Evolutionary conservation across 371 early-diverging fungal species (phyloP).

Genomic region (Nematocida sp.): DNA sequence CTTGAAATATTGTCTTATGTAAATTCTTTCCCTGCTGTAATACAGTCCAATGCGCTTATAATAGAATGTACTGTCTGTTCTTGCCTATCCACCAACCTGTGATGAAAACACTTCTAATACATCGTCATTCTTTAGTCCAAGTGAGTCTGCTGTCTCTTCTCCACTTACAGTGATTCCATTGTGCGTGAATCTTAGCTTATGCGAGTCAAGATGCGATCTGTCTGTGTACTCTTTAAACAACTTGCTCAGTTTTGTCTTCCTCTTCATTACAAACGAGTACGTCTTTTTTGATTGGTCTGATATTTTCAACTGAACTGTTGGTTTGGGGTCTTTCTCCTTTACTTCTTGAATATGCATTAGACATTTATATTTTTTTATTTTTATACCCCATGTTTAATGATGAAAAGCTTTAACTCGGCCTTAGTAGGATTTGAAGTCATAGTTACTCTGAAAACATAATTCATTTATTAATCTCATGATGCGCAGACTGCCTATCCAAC

Average conservation of each 20-base stretch:
- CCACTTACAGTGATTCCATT: conserved; percentile 19
- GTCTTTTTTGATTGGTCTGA: conserved; percentile 2
- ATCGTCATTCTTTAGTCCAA: conserved; percentile 11
- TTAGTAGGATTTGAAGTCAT: conserved; percentile 41
- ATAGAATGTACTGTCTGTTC: neutral
- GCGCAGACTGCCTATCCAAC: neutral
- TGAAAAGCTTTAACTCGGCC: conserved; percentile 27
- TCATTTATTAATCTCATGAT: conserved; percentile 36
- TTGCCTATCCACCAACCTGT: conserved; percentile 44
- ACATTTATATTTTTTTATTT: conserved; percentile 9
- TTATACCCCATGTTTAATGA: conserved; percentile 50
- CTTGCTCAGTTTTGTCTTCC: conserved; percentile 36
- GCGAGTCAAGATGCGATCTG: conserved; percentile 1
- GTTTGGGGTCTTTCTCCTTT: conserved; percentile 15
- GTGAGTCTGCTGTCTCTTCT: conserved; percentile 37
- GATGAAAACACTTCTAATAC: conserved; percentile 36
- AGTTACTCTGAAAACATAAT: conserved; percentile 59
- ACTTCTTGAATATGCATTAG: conserved; percentile 27
- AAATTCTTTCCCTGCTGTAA: no score
- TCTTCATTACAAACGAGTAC: conserved; percentile 25
- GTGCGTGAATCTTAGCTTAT: conserved; percentile 49
- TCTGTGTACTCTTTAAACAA: conserved; percentile 37
- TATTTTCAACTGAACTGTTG: conserved; percentile 1
- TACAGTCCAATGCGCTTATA: neutral
- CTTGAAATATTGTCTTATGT: no score